A percentile compares a stretch with the other conserved stretches of the same genome.
These are phyloP conservation scores for thale cress (Arabidopsis thaliana) DNA, from an alignment of 345 rosid genomes.

Conservation along the genomic window TAIR10.1 NC_003071.7:18821001-18821500, in stretches of 20 bases:
- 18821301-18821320: slow-evolving; percentile 48
- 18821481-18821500: slow-evolving; percentile 85
- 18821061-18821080: slow-evolving; percentile 58
- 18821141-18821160: slow-evolving; percentile 58
- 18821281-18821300: slow-evolving; percentile 72
- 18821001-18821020: slow-evolving; percentile 49
- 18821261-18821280: slow-evolving; percentile 79
- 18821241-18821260: slow-evolving; percentile 57
- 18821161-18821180: background rate
- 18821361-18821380: slow-evolving; percentile 90
- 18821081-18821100: slow-evolving; percentile 64
- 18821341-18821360: slow-evolving; percentile 84
- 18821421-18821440: slow-evolving; percentile 88
- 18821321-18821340: slow-evolving; percentile 59
- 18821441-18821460: slow-evolving; percentile 93
- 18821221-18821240: slow-evolving; percentile 59
- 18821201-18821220: slow-evolving; percentile 45
- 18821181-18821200: slow-evolving; percentile 25
- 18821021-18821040: slow-evolving; percentile 66
- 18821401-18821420: slow-evolving; percentile 84
- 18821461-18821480: slow-evolving; percentile 86
- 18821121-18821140: slow-evolving; percentile 85
- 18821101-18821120: slow-evolving; percentile 68
- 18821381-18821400: slow-evolving; percentile 96
- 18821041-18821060: slow-evolving; percentile 60